phyloP scores from a whole-genome alignment of 2,329 filamentous ascomycete genomes.

The Aspergillus niger region DNA sequence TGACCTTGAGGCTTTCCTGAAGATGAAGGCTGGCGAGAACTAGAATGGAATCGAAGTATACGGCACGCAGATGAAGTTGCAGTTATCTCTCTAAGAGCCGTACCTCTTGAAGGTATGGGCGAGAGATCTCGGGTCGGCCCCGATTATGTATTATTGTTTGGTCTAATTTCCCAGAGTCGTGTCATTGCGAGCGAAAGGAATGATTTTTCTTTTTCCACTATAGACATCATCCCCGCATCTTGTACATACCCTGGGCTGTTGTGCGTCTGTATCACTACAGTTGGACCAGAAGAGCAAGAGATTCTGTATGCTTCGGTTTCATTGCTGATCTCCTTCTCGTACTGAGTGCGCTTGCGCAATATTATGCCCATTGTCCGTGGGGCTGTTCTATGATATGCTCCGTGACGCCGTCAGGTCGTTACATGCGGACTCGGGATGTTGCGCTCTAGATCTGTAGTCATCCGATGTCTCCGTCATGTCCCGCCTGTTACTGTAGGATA shows the following conservation, averaged over 20 bases:
- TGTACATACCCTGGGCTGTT: constrained; percentile 46
- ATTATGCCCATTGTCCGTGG: constrained; percentile 11
- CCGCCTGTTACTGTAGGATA: background rate
- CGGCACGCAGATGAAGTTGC: constrained; percentile 34
- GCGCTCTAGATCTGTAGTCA: background rate
- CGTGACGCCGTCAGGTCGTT: constrained; percentile 9
- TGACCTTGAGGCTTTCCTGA: constrained; percentile 84
- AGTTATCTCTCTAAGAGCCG: constrained; percentile 32
- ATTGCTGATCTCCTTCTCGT: constrained; percentile 17
- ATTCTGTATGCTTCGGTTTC: constrained; percentile 35
- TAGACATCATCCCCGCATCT: constrained; percentile 45
- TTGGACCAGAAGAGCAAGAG: constrained; percentile 42
- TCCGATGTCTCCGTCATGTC: background rate
- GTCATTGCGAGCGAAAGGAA: constrained; percentile 46
- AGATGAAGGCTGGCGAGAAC: constrained; percentile 57
- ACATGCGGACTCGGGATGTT: background rate
- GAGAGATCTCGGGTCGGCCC: constrained; percentile 34
- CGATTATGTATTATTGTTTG: constrained; percentile 48
- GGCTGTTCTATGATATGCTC: constrained; percentile 14
- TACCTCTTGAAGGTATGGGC: constrained; percentile 39
- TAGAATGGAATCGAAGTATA: constrained; percentile 29
- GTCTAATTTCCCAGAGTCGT: constrained; percentile 44
- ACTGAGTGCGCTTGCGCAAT: constrained; percentile 3
- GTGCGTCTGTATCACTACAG: constrained; percentile 43
- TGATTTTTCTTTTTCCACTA: constrained; percentile 39